Percentiles rank a stretch among this genome's conserved stretches.
These are phyloP conservation scores for Pseudozyma hubeiensis DNA, from an alignment of 1,284 basidiomycete species.

Conservation along the genomic window DNA sequence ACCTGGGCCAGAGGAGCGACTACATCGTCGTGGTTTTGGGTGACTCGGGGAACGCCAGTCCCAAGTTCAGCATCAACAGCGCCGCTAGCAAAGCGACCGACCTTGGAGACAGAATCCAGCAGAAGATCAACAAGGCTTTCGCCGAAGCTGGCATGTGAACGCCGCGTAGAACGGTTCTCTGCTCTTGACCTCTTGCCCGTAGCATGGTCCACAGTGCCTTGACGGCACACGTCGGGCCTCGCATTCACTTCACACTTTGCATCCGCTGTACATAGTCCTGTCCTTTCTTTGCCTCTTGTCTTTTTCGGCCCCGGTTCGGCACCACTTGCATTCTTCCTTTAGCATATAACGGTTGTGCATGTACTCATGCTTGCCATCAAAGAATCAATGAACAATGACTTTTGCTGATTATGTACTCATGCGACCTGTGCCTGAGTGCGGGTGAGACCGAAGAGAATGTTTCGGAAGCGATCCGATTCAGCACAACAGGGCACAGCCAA, in stretches of 20 bases:
- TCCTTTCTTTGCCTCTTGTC: not conserved
- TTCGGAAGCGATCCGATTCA: no score
- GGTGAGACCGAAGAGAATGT: no score
- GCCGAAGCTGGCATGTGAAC: constrained; percentile 8
- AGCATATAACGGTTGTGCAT: no score
- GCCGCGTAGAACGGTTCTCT: not conserved
- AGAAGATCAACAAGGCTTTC: constrained; percentile 19
- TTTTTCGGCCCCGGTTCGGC: not conserved
- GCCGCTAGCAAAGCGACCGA: not conserved
- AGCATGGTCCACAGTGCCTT: constrained; percentile 12
- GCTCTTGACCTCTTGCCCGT: not conserved
- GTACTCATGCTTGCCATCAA: no score
- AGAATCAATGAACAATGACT: no score
- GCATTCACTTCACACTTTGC: not conserved
- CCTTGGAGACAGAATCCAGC: constrained; percentile 8
- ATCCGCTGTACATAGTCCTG: not conserved
- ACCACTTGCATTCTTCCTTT: no score
- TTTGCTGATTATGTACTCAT: no score
- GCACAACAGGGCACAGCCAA: no score
- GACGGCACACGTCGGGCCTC: constrained; percentile 1
- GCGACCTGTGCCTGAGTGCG: no score
- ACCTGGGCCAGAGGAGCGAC: constrained; percentile 24
- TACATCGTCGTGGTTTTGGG: constrained; percentile 51
- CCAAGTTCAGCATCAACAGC: constrained; percentile 37
- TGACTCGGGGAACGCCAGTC: constrained; percentile 40